These are phyloP conservation scores for Boletus rubescentipes DNA, from an alignment of 768 basidiomycete species.

Conservation along the genomic window DNA sequence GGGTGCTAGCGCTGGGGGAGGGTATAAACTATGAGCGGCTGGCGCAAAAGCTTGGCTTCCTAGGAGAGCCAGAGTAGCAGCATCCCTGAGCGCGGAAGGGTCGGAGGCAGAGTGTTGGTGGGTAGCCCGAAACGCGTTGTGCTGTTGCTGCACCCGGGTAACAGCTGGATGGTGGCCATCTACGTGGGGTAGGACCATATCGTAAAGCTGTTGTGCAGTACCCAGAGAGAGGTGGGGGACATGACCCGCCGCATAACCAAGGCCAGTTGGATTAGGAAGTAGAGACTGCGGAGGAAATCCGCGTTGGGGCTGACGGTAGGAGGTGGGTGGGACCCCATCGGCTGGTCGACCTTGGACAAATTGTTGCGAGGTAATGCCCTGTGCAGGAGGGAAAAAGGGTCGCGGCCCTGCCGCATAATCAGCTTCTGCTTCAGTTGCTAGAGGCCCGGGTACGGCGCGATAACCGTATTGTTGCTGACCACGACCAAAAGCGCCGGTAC, in stretches of 20 bases:
- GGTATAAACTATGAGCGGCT: conserved; percentile 54
- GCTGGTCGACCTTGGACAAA: conserved; percentile 52
- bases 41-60: conserved; percentile 52
- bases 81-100: conserved; percentile 74
- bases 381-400: conserved; percentile 48
- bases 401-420: conserved; percentile 63
- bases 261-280: conserved; percentile 51
- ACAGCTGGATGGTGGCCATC: conserved; percentile 65
- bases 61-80: conserved; percentile 62
- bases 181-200: conserved; percentile 61
- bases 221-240: conserved; percentile 70
- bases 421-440: conserved; percentile 30
- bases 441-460: conserved; percentile 38
- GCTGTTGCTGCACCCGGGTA: conserved; percentile 77
- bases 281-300: conserved; percentile 56
- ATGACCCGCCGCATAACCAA: conserved; percentile 54
- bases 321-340: conserved; percentile 44
- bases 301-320: conserved; percentile 65
- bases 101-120: conserved; percentile 87
- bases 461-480: conserved; percentile 55
- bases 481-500: conserved; percentile 46
- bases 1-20: conserved; percentile 43
- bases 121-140: conserved; percentile 65
- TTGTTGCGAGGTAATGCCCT: conserved; percentile 41
- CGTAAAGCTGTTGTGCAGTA: conserved; percentile 75